These are phyloP conservation scores for Gardenia jasminoides DNA, from an alignment of 257 asterid species.

Conservation along the genomic window DNA sequence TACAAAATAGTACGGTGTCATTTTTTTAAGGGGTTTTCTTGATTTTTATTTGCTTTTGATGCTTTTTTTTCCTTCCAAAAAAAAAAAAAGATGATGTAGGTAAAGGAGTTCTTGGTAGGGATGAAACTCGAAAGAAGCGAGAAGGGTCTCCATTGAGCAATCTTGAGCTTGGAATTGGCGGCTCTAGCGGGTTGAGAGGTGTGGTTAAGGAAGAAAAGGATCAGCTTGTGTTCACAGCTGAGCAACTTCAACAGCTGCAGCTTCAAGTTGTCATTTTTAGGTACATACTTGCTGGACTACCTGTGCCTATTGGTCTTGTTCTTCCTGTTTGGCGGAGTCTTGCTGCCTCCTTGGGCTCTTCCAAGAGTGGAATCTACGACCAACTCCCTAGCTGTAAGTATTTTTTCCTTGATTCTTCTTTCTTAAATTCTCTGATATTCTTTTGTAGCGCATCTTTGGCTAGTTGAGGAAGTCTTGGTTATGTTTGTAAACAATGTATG, in stretches of 20 bases:
- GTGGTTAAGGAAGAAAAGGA: conserved; percentile 28
- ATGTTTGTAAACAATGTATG: neutral
- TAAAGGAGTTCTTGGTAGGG: conserved; percentile 3
- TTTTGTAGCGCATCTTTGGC: neutral
- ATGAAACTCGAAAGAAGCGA: conserved; percentile 6
- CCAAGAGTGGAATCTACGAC: conserved; percentile 21
- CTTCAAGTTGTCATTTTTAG: conserved; percentile 40
- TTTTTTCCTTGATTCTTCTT: neutral
- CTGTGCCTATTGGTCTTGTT: conserved; percentile 40
- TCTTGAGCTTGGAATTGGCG: conserved; percentile 43
- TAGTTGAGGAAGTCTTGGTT: neutral
- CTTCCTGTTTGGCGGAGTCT: conserved; percentile 45
- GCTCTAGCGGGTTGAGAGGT: conserved; percentile 27
- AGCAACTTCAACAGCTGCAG: conserved; percentile 40
- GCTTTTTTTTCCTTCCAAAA: conserved; percentile 1
- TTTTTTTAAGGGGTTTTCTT: neutral
- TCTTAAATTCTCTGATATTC: neutral
- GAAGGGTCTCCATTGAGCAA: conserved; percentile 21
- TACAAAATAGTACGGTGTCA: neutral
- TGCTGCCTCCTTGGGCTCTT: conserved; percentile 30
- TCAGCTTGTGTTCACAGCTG: conserved; percentile 29
- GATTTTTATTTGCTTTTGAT: conserved; percentile 6
- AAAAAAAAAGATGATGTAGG: conserved; percentile 16
- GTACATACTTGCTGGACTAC: conserved; percentile 34
- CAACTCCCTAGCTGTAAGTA: conserved; percentile 44